Evolutionary conservation across 805 yeast species (phyloP).

Genomic region (Candida glaebosa): DNA sequence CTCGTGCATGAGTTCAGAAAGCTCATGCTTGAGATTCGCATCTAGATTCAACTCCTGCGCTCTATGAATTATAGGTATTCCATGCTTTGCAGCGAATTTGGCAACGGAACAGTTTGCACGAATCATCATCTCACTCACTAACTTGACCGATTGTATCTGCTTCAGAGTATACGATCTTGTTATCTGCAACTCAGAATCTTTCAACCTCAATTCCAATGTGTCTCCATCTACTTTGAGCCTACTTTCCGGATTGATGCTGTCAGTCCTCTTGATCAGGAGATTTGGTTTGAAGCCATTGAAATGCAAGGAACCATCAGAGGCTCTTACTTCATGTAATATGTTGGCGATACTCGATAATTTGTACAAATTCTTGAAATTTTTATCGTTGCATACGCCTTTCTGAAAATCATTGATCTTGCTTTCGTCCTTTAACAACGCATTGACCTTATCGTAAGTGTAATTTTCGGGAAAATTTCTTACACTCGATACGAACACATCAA

Average conservation of each 20-base stretch:
- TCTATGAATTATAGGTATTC: slow-evolving; percentile 52
- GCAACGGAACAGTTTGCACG: slow-evolving; percentile 67
- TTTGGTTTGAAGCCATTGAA: not conserved
- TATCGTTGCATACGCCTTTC: slow-evolving; percentile 9
- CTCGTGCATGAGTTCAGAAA: slow-evolving; percentile 19
- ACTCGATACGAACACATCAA: slow-evolving; percentile 20
- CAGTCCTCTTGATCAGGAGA: not conserved
- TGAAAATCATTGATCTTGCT: slow-evolving; percentile 10
- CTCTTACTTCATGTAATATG: slow-evolving; percentile 21
- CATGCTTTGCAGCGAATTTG: slow-evolving; percentile 35
- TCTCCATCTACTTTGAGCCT: slow-evolving; percentile 5
- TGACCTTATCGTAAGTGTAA: slow-evolving; percentile 64
- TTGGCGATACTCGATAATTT: slow-evolving; percentile 25
- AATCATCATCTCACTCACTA: slow-evolving; percentile 86
- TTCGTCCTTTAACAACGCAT: slow-evolving; percentile 40
- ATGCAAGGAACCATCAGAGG: slow-evolving; percentile 6
- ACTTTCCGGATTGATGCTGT: not conserved
- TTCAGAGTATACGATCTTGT: slow-evolving; percentile 10
- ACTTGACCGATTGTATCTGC: slow-evolving; percentile 46
- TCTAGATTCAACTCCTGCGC: slow-evolving; percentile 30
- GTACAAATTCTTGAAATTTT: slow-evolving; percentile 24
- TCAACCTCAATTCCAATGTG: slow-evolving; percentile 15
- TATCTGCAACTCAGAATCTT: slow-evolving; percentile 13
- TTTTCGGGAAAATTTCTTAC: slow-evolving; percentile 30
- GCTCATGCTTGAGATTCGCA: slow-evolving; percentile 17